These are phyloP conservation scores for Anastatica hierochuntica DNA, from an alignment of 345 rosid genomes.

Conservation along the genomic window DNA sequence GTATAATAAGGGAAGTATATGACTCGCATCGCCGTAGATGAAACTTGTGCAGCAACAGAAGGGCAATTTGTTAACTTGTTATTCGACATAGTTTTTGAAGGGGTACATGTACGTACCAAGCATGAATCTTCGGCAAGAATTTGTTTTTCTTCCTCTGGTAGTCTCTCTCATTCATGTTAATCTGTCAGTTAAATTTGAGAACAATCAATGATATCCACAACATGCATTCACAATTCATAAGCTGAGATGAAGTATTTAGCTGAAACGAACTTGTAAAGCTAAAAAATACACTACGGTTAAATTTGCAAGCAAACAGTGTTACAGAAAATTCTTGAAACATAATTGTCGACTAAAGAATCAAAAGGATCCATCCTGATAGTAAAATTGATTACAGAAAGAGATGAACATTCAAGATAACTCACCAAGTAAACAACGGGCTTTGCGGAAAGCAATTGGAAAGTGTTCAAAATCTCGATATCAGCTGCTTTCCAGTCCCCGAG, in stretches of 20 bases:
- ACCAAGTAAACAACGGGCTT: constrained; percentile 98
- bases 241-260: background rate
- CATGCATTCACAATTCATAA: background rate
- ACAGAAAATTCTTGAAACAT: background rate
- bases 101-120: constrained; percentile 48
- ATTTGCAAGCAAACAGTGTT: background rate
- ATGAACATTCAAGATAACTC: constrained; percentile 8
- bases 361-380: background rate
- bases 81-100: constrained; percentile 1
- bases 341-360: constrained; percentile 7
- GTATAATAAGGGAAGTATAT: background rate
- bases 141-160: constrained; percentile 97
- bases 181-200: constrained; percentile 36
- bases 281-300: background rate
- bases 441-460: constrained; percentile 92
- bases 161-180: constrained; percentile 91
- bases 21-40: background rate
- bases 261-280: background rate
- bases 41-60: constrained; percentile 2
- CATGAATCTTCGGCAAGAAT: constrained; percentile 93
- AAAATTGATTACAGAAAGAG: background rate
- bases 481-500: constrained; percentile 97
- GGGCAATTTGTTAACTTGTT: background rate
- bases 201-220: constrained; percentile 2
- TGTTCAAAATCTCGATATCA: constrained; percentile 83